These are phyloP conservation scores for Rhizopus delemar DNA, from an alignment of 371 early-diverging fungal genomes.

Conservation along the genomic window DNA sequence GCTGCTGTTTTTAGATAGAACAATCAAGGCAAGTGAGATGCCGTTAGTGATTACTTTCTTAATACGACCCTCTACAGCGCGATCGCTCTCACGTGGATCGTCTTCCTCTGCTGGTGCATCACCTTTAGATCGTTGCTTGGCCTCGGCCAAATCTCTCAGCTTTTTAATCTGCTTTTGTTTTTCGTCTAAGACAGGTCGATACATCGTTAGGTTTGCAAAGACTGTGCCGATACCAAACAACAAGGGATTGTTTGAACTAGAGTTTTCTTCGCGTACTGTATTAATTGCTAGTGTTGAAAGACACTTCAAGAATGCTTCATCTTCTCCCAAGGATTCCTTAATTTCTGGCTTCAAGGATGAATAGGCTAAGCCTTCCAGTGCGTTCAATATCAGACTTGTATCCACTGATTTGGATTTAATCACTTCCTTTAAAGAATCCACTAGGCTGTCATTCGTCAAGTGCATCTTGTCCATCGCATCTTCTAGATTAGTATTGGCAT, in stretches of 20 bases:
- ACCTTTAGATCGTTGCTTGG: conserved; percentile 26
- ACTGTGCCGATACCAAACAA: conserved; percentile 74
- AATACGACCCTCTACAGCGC: conserved; percentile 64
- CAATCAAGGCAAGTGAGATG: conserved; percentile 57
- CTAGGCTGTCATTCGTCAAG: conserved; percentile 32
- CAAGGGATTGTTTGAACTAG: conserved; percentile 42
- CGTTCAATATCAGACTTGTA: conserved; percentile 28
- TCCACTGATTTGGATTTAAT: conserved; percentile 46
- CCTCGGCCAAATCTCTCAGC: conserved; percentile 67
- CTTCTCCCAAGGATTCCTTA: conserved; percentile 63
- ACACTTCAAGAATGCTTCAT: conserved; percentile 56
- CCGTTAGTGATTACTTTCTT: conserved; percentile 58
- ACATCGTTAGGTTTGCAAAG: conserved; percentile 70
- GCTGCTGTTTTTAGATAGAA: conserved; percentile 58
- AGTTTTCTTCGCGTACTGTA: conserved; percentile 30
- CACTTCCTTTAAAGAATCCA: conserved; percentile 32
- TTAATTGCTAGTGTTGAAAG: conserved; percentile 56
- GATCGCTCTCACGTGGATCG: conserved; percentile 59
- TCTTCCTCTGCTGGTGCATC: conserved; percentile 31
- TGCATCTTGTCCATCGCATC: conserved; percentile 40
- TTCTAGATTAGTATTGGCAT: conserved; percentile 13
- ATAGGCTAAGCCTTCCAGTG: conserved; percentile 79
- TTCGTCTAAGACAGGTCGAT: conserved; percentile 66
- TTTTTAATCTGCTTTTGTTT: conserved; percentile 83
- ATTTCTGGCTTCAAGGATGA: conserved; percentile 60